Conservation (phyloP, 2,329 filamentous ascomycete genomes). For the Apiospora phragmitis region DNA sequence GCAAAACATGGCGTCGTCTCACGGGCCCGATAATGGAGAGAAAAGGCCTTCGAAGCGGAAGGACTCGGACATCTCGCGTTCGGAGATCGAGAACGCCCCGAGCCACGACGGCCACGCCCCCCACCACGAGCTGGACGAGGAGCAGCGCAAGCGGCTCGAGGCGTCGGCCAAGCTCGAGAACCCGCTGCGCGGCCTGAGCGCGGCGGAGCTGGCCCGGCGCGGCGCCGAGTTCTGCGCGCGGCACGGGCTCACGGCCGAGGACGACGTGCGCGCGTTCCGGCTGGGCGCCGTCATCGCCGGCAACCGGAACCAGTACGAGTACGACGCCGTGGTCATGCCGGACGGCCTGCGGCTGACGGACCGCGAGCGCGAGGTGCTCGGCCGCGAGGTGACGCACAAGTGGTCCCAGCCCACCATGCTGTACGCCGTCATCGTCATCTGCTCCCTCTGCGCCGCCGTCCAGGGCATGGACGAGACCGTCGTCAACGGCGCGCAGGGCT, state of each 20-base stretch:
- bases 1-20: background rate
- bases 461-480: conserved; percentile 74
- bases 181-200: conserved; percentile 40
- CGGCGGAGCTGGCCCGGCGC: conserved; percentile 50
- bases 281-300: conserved; percentile 60
- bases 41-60: conserved; percentile 20
- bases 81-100: conserved; percentile 27
- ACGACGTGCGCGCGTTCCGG: conserved; percentile 59
- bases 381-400: conserved; percentile 62
- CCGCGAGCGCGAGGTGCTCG: conserved; percentile 58
- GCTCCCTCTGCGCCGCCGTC: conserved; percentile 55
- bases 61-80: conserved; percentile 26
- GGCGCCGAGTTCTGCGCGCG: conserved; percentile 59
- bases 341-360: conserved; percentile 48
- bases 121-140: conserved; percentile 14
- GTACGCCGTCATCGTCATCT: conserved; percentile 62
- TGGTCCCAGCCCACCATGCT: conserved; percentile 69
- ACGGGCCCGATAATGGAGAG: conserved; percentile 11
- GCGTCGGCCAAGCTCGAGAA: conserved; percentile 40
- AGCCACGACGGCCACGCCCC: conserved; percentile 13
- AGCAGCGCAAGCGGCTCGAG: conserved; percentile 31
- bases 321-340: conserved; percentile 39
- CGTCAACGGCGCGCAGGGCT: conserved; percentile 67
- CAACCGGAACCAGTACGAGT: conserved; percentile 50
- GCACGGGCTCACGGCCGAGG: conserved; percentile 54